phyloP scores from a whole-genome alignment of 345 rosid species.

The Populus tremula region DNA sequence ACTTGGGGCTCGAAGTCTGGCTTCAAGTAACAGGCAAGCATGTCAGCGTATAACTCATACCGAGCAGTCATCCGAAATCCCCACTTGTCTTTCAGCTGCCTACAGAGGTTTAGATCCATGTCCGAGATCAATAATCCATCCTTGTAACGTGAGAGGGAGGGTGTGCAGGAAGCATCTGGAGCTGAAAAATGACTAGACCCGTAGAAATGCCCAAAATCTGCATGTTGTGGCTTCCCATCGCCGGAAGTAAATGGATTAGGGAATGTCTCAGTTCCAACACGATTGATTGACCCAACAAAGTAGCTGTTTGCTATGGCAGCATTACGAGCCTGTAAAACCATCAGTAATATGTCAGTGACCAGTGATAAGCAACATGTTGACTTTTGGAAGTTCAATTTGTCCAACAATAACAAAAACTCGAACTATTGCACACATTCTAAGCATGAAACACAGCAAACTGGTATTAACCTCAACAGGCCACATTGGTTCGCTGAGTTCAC shows the following conservation, averaged over 20 bases:
- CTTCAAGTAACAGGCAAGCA: constrained; percentile 53
- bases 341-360: not conserved
- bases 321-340: constrained; percentile 68
- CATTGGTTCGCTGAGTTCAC: constrained; percentile 97
- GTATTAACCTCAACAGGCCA: constrained; percentile 89
- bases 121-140: constrained; percentile 82
- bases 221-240: constrained; percentile 80
- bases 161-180: constrained; percentile 91
- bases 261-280: constrained; percentile 91
- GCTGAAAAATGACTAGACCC: constrained; percentile 93
- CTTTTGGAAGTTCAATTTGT: not conserved
- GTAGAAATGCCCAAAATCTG: constrained; percentile 87
- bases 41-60: constrained; percentile 63
- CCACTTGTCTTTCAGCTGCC: constrained; percentile 95
- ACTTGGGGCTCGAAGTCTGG: constrained; percentile 78
- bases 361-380: not conserved
- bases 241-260: constrained; percentile 93
- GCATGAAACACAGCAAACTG: not conserved
- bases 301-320: constrained; percentile 95
- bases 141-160: constrained; percentile 69
- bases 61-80: constrained; percentile 88
- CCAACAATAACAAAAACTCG: not conserved
- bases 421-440: not conserved
- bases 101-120: constrained; percentile 88
- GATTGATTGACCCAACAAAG: constrained; percentile 92